Percentiles rank a stretch among this genome's conserved stretches.
These are phyloP conservation scores for Canariomyces notabilis DNA, from an alignment of 2,329 filamentous ascomycete genomes.

Conservation along the genomic window DNA sequence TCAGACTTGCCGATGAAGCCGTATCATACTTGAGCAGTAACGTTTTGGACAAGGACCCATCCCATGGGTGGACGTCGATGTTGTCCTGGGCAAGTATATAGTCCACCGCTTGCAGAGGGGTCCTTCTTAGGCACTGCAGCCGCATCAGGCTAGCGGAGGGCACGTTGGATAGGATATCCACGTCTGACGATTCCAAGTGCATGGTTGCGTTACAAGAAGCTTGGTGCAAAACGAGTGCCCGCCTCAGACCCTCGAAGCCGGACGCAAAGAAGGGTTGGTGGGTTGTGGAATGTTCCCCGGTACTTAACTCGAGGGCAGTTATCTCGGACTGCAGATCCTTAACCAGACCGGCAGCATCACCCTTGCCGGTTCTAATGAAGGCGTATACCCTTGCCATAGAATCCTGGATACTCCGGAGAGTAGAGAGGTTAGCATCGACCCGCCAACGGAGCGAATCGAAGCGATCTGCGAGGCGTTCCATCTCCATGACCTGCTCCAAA, in stretches of 20 bases:
- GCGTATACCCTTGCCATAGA: slow-evolving; percentile 53
- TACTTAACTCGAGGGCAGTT: slow-evolving; percentile 43
- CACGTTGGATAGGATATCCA: slow-evolving; percentile 45
- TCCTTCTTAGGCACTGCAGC: slow-evolving; percentile 36
- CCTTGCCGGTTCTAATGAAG: slow-evolving; percentile 44
- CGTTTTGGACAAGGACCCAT: slow-evolving; percentile 43
- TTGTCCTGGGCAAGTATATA: slow-evolving; percentile 35
- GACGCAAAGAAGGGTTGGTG: slow-evolving; percentile 46
- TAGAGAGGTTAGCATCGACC: slow-evolving; percentile 45
- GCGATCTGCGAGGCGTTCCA: slow-evolving; percentile 52
- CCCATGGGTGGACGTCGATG: slow-evolving; percentile 39
- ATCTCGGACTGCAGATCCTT: slow-evolving; percentile 48
- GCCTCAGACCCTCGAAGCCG: slow-evolving; percentile 54
- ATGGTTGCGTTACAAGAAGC: slow-evolving; percentile 23
- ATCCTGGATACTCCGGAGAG: slow-evolving; percentile 48
- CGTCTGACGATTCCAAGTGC: slow-evolving; percentile 31
- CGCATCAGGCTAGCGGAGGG: slow-evolving; percentile 41
- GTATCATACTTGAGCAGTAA: slow-evolving; percentile 52
- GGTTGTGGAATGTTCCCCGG: slow-evolving; percentile 38
- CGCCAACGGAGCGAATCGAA: slow-evolving; percentile 61
- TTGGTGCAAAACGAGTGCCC: slow-evolving; percentile 43
- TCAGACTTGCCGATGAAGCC: slow-evolving; percentile 50
- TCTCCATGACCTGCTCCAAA: slow-evolving; percentile 43
- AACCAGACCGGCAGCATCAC: slow-evolving; percentile 44
- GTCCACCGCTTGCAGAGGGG: slow-evolving; percentile 44